Base-by-base conservation (phyloP, 164 flowering plant species). In the Nelumbo lutea region DNA sequence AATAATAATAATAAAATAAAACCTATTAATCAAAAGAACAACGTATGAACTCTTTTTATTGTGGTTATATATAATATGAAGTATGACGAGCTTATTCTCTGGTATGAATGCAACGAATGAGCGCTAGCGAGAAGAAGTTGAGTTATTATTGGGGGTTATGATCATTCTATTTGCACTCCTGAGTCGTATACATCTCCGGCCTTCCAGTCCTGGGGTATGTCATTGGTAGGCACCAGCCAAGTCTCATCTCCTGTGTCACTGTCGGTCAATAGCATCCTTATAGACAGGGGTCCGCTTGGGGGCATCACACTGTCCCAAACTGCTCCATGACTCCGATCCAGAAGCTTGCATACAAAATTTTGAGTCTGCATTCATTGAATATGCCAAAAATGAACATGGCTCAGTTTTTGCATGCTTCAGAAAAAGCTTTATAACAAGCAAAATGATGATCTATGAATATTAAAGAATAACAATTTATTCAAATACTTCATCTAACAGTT, bases 271-370 rank as follows among this genome's bases (percentile, higher is more conserved):
- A 93, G 66, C 95, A 93, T 90, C 76, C 98, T 83, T 53, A 90
- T 4, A 0, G 89, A 77, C 69, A 93, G 65, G 0, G 88, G 84
- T 42, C 93, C 96, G 5, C 82, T 87, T 4, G 95, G 98, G 4
- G 98, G 96, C 2, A 88, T 57, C 0, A 64, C 75, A 0, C 81
- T 80, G 38, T 96, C 75, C 95, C 95, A 90, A 7, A 90, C 93
- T 0, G 98, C 85, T 50, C 98, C 98, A 76, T 83, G 68, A 47
- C 83, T 86, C 53, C 98, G 65, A 46, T 89, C 93, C 83, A 93
- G 64, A 13, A 93, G 79, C 86, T 93, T 90, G 85, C 98, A 90
- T 3, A 38, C 77, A 52, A 78, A 76, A 61, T 79, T 90, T 55
- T 78, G 64, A 57, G 91, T 86, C 98, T 93, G 86, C 67, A 78